Conservation (phyloP, 495 filamentous ascomycete species). For the Talaromyces wortmannii region DNA sequence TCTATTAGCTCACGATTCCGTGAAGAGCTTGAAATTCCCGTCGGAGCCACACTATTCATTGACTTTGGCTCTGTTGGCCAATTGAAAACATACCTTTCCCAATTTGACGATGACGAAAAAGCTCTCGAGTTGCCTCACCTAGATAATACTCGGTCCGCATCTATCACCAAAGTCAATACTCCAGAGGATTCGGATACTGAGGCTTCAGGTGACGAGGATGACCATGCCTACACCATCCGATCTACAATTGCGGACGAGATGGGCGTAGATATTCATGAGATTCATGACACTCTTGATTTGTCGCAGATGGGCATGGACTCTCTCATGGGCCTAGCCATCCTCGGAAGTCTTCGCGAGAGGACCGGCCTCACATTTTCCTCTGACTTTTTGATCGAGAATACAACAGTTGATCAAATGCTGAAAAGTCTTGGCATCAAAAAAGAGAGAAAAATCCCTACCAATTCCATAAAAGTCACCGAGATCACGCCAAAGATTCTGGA, state of each 20-base stretch:
- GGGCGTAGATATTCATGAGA: conserved; percentile 49
- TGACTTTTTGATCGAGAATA: background rate
- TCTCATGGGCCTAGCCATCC: conserved; percentile 19
- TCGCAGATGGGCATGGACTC: conserved; percentile 24
- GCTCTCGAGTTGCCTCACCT: background rate
- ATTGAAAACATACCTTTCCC: conserved; percentile 19
- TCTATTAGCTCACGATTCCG: conserved; percentile 26
- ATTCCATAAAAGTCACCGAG: background rate
- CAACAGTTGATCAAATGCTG: background rate
- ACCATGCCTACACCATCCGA: conserved; percentile 23
- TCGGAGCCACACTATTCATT: conserved; percentile 42
- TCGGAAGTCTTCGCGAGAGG: conserved; percentile 35
- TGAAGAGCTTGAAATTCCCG: conserved; percentile 23
- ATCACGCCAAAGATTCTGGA: background rate
- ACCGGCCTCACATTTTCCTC: background rate
- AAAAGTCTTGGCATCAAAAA: background rate
- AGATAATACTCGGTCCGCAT: background rate
- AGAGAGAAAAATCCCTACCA: background rate
- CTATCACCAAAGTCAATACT: background rate
- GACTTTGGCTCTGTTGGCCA: conserved; percentile 42
- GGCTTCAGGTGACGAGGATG: conserved; percentile 20
- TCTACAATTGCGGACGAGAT: conserved; percentile 54
- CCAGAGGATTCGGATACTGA: background rate
- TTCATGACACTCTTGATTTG: conserved; percentile 20
- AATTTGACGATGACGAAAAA: background rate